Evolutionary conservation across 768 basidiomycete species (phyloP).

Genomic region (Tulasnella sp.): DNA sequence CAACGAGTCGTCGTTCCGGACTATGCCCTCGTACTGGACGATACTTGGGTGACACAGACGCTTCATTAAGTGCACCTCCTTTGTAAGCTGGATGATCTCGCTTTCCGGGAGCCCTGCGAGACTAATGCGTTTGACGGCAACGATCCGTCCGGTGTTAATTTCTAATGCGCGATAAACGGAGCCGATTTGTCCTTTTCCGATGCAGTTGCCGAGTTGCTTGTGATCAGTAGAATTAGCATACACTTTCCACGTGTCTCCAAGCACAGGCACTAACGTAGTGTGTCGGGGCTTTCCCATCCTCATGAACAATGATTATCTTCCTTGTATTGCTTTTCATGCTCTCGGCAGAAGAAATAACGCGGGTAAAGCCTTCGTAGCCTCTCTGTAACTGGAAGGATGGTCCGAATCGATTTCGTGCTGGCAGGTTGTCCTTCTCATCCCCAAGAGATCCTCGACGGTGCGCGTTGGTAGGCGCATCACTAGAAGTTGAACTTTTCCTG

Average conservation of each 20-base stretch:
- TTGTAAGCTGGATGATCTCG: slow-evolving; percentile 84
- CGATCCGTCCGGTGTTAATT: slow-evolving; percentile 88
- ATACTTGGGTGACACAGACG: slow-evolving; percentile 87
- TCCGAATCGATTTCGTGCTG: slow-evolving; percentile 49
- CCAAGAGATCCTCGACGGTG: background rate
- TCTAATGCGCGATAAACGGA: slow-evolving; percentile 92
- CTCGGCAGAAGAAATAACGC: slow-evolving; percentile 33
- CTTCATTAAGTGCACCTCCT: slow-evolving; percentile 88
- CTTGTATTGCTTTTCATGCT: slow-evolving; percentile 49
- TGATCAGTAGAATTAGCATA: slow-evolving; percentile 12
- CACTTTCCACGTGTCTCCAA: slow-evolving; percentile 10
- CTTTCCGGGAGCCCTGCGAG: slow-evolving; percentile 83
- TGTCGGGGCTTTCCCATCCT: slow-evolving; percentile 67
- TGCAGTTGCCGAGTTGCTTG: slow-evolving; percentile 96
- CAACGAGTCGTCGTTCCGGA: slow-evolving; percentile 72
- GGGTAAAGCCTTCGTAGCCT: slow-evolving; percentile 35
- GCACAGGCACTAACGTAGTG: slow-evolving; percentile 69
- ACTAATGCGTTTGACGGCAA: slow-evolving; percentile 93
- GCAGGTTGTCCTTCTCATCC: slow-evolving; percentile 19
- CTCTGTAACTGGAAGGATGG: slow-evolving; percentile 51
- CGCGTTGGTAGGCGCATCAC: background rate
- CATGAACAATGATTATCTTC: slow-evolving; percentile 61
- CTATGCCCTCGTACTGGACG: slow-evolving; percentile 96
- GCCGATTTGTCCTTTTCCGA: slow-evolving; percentile 94
- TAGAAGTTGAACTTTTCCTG: no score